phyloP scores from a whole-genome alignment of 805 yeast species.

The Barnettozyma pratensis region DNA sequence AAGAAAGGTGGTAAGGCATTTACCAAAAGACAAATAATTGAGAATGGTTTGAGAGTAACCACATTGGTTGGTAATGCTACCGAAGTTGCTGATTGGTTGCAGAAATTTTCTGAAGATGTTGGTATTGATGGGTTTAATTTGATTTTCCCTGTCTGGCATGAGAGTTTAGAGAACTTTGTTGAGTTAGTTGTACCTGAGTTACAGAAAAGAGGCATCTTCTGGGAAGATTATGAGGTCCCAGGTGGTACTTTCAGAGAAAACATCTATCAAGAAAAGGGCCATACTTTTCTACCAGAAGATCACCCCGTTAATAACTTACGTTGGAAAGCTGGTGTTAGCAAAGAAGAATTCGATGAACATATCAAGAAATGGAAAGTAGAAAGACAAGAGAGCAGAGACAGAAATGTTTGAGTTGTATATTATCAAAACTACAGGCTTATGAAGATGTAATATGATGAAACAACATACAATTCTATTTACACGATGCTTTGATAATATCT shows the following conservation, averaged over 20 bases:
- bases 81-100: slow-evolving; percentile 36
- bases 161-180: slow-evolving; percentile 33
- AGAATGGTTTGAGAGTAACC: slow-evolving; percentile 28
- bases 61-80: slow-evolving; percentile 32
- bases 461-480: slow-evolving; percentile 16
- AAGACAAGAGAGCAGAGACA: slow-evolving; percentile 2
- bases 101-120: slow-evolving; percentile 33
- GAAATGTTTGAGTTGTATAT: background rate
- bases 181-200: slow-evolving; percentile 34
- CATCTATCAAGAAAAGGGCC: slow-evolving; percentile 26
- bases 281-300: slow-evolving; percentile 11
- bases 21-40: slow-evolving; percentile 26
- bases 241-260: slow-evolving; percentile 35
- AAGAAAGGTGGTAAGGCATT: slow-evolving; percentile 17
- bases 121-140: slow-evolving; percentile 41
- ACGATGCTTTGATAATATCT: background rate
- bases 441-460: no score
- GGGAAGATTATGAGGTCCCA: slow-evolving; percentile 34
- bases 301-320: slow-evolving; percentile 20
- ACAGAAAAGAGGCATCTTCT: slow-evolving; percentile 29
- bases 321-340: slow-evolving; percentile 12
- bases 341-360: slow-evolving; percentile 20
- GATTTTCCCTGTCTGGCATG: slow-evolving; percentile 33
- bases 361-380: slow-evolving; percentile 1
- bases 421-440: no score